These are phyloP conservation scores for Fusarium burgessii DNA, from an alignment of 2,329 filamentous ascomycete species.

Conservation along the genomic window DNA sequence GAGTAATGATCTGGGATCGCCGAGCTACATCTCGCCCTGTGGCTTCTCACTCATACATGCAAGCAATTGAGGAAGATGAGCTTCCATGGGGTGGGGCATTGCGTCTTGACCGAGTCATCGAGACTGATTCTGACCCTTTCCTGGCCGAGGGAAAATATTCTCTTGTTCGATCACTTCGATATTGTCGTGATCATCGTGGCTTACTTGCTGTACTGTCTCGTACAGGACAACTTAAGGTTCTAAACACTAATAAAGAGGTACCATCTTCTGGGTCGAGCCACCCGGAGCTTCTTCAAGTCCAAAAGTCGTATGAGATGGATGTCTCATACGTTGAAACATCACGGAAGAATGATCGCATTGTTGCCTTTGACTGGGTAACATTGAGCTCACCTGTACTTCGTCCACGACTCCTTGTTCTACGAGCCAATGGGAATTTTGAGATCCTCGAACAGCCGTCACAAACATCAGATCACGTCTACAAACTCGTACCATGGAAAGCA, in stretches of 20 bases:
- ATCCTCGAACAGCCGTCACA: conserved; percentile 71
- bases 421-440: conserved; percentile 71
- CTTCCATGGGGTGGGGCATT: conserved; percentile 73
- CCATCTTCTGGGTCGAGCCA: conserved; percentile 59
- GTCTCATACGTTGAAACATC: conserved; percentile 65
- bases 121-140: conserved; percentile 64
- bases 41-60: conserved; percentile 66
- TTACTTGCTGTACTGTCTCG: conserved; percentile 71
- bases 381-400: conserved; percentile 66
- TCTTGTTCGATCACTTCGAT: conserved; percentile 71
- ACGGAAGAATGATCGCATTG: conserved; percentile 69
- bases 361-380: conserved; percentile 77
- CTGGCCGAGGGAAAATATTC: conserved; percentile 68
- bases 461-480: conserved; percentile 68
- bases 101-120: conserved; percentile 67
- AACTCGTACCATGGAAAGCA: conserved; percentile 70
- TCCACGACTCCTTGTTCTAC: conserved; percentile 69
- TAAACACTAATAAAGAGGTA: conserved; percentile 69
- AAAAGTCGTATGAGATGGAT: conserved; percentile 72
- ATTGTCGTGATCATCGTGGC: conserved; percentile 71
- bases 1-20: conserved; percentile 82
- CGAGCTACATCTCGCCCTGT: conserved; percentile 68
- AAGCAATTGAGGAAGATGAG: conserved; percentile 70
- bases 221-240: conserved; percentile 71
- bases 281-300: conserved; percentile 70